A percentile compares a stretch with the other conserved stretches of the same genome.
These are phyloP conservation scores for Pholiota adiposa DNA, from an alignment of 1,284 basidiomycete species.

Conservation along the genomic window DNA sequence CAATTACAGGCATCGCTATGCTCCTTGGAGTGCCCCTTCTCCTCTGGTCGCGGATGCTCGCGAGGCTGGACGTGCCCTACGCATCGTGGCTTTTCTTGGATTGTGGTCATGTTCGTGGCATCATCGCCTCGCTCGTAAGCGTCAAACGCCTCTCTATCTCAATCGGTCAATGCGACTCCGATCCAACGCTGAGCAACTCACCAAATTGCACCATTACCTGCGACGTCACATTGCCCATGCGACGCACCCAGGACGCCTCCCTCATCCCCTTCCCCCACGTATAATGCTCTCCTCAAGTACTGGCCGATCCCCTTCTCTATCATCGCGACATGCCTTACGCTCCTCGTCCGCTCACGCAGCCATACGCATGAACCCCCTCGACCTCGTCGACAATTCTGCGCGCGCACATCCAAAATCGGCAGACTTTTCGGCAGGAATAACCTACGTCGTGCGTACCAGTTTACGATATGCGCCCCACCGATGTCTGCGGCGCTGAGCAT, in stretches of 20 bases:
- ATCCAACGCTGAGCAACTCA: not conserved
- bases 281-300: not conserved
- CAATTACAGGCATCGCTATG: conserved; percentile 13
- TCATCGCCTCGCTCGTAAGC: conserved; percentile 9
- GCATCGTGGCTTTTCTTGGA: conserved; percentile 9
- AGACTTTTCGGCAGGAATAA: not conserved
- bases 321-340: conserved; percentile 1
- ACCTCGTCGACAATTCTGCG: not conserved
- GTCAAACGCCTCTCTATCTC: conserved; percentile 4
- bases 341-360: conserved; percentile 6
- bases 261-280: conserved; percentile 3
- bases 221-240: conserved; percentile 10
- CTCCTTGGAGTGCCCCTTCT: conserved; percentile 7
- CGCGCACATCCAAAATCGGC: not conserved
- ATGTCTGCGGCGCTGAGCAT: conserved; percentile 7
- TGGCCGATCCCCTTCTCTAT: conserved; percentile 5
- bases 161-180: not conserved
- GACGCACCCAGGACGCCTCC: conserved; percentile 2
- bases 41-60: conserved; percentile 14
- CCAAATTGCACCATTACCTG: conserved; percentile 4
- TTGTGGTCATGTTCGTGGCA: conserved; percentile 12
- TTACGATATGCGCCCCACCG: conserved; percentile 8
- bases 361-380: not conserved
- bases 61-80: conserved; percentile 1
- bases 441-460: not conserved